Percentiles rank a stretch among this genome's conserved stretches.
phyloP scores from a whole-genome alignment of 345 rosid species.

The Noccaea bulbosa region DNA sequence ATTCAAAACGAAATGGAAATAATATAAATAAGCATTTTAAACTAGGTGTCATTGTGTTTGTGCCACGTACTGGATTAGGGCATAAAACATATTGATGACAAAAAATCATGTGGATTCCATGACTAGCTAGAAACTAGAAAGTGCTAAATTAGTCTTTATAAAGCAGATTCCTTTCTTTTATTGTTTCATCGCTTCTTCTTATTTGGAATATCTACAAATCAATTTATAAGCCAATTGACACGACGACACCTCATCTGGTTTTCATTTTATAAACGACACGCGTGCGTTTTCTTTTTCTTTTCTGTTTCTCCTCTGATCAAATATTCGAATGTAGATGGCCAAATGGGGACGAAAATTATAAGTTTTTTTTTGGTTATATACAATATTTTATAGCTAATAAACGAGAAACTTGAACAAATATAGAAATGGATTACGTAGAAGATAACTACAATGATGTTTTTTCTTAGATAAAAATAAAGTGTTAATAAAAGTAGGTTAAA shows the following conservation, averaged over 20 bases:
- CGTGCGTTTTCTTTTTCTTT: slow-evolving; percentile 25
- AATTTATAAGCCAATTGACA: slow-evolving; percentile 32
- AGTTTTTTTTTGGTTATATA: background rate
- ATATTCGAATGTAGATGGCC: slow-evolving; percentile 25
- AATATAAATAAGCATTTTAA: background rate
- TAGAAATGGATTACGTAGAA: too few species aligned
- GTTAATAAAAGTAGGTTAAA: background rate
- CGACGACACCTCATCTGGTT: slow-evolving; percentile 30
- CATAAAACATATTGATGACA: slow-evolving; percentile 19
- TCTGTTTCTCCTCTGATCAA: slow-evolving; percentile 23
- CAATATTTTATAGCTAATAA: background rate
- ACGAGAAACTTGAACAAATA: background rate
- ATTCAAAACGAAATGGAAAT: background rate
- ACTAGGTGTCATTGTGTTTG: slow-evolving; percentile 3
- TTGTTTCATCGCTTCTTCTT: background rate
- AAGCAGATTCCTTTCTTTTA: slow-evolving; percentile 35
- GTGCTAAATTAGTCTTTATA: slow-evolving; percentile 21
- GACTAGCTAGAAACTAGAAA: slow-evolving; percentile 42
- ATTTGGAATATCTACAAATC: slow-evolving; percentile 35
- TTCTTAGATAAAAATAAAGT: background rate
- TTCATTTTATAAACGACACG: slow-evolving; percentile 25
- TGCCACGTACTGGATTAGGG: slow-evolving; percentile 37
- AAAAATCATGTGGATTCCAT: slow-evolving; percentile 27
- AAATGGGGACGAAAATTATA: background rate
- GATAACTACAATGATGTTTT: too few species aligned